Percentiles rank a stretch among this genome's conserved stretches.
These are phyloP conservation scores for Tarenaya hassleriana DNA, from an alignment of 345 rosid species.

Conservation along the genomic window DNA sequence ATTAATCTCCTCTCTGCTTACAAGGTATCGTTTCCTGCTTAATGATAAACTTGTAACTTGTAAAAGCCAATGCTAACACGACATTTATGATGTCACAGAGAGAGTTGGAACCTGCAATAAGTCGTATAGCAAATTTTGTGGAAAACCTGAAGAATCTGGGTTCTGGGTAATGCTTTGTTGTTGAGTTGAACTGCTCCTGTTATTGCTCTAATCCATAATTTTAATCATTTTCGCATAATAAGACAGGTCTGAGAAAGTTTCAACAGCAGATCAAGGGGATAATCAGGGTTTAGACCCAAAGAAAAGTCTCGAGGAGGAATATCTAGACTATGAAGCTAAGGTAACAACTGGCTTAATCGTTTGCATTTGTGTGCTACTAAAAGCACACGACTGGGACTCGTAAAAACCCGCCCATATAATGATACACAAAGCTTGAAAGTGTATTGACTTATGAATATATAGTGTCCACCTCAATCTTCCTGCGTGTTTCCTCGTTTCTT, in stretches of 20 bases:
- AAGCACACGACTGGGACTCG: background rate
- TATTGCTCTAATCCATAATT: slow-evolving; percentile 18
- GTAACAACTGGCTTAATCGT: slow-evolving; percentile 28
- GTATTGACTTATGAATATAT: too few species aligned
- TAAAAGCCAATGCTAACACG: slow-evolving; percentile 17
- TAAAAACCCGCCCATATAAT: too few species aligned
- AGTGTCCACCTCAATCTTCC: too few species aligned
- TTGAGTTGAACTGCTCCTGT: slow-evolving; percentile 8
- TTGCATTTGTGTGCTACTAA: background rate
- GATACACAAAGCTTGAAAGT: too few species aligned
- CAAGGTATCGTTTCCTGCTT: slow-evolving; percentile 41
- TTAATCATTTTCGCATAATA: slow-evolving; percentile 19
- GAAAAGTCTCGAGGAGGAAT: slow-evolving; percentile 83
- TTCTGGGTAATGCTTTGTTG: slow-evolving; percentile 43
- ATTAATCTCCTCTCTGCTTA: slow-evolving; percentile 57
- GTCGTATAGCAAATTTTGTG: slow-evolving; percentile 67
- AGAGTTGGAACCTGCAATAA: slow-evolving; percentile 67
- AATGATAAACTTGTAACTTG: slow-evolving; percentile 11
- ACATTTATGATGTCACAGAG: slow-evolving; percentile 39
- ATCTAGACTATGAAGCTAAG: slow-evolving; percentile 83
- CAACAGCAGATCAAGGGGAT: slow-evolving; percentile 41
- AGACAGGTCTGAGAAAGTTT: slow-evolving; percentile 50
- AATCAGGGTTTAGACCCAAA: slow-evolving; percentile 57
- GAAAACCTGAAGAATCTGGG: slow-evolving; percentile 74
- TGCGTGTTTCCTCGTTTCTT: background rate